Percentiles rank a stretch among this genome's conserved stretches.
Evolutionary conservation across 371 early-diverging fungal genomes (phyloP).

Genomic region (Mortierella sp.): DNA sequence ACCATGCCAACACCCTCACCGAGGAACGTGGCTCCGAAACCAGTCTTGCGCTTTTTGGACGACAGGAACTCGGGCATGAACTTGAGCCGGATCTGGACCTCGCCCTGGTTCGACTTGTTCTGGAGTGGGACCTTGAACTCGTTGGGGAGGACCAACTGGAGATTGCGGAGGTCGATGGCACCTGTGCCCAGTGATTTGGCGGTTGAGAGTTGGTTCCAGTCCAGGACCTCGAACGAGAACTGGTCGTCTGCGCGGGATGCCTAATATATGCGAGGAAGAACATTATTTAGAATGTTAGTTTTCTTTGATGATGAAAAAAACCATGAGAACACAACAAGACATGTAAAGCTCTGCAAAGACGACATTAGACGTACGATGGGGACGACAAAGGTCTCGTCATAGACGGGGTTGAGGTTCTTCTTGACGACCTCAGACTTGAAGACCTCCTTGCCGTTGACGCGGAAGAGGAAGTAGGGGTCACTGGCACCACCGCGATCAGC

Average conservation of each 20-base stretch:
- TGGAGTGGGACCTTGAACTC: conserved; percentile 41
- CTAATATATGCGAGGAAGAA: conserved; percentile 30
- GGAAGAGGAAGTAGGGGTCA: conserved; percentile 87
- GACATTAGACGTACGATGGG: conserved; percentile 74
- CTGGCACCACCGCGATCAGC: conserved; percentile 77
- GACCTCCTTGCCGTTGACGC: conserved; percentile 82
- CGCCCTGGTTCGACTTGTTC: conserved; percentile 42
- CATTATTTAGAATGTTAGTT: not conserved
- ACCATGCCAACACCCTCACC: conserved; percentile 50
- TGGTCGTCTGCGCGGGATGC: conserved; percentile 67
- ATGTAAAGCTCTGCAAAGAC: too few species aligned
- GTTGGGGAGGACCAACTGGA: conserved; percentile 44
- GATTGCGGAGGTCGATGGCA: conserved; percentile 56
- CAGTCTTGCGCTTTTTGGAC: conserved; percentile 34
- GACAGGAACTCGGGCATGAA: conserved; percentile 46
- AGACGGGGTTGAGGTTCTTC: conserved; percentile 87
- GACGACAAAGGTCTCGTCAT: conserved; percentile 82
- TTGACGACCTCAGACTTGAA: conserved; percentile 82
- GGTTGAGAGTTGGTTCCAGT: conserved; percentile 83
- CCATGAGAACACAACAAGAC: not conserved
- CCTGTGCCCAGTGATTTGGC: conserved; percentile 69
- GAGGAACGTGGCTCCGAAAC: conserved; percentile 55
- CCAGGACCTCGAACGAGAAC: conserved; percentile 81
- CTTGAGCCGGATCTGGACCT: conserved; percentile 40
- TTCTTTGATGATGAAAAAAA: not conserved